These are phyloP conservation scores for Cryptosporidium xiaoi DNA, from an alignment of 169 alveolate species.

Conservation along the genomic window DNA sequence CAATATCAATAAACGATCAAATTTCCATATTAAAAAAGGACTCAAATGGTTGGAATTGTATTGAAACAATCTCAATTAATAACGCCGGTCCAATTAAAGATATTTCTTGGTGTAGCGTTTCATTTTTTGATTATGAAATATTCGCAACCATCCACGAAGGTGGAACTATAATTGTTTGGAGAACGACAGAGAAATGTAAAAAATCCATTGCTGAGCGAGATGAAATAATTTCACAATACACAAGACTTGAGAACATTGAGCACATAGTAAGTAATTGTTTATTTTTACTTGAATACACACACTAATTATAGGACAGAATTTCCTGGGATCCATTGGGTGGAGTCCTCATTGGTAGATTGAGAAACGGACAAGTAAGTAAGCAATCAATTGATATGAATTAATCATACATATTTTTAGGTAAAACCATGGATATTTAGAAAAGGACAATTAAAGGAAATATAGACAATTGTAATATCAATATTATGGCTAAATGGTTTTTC, in stretches of 20 bases:
- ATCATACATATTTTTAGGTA: constrained; percentile 5
- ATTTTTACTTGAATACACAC: not conserved
- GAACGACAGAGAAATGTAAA: not conserved
- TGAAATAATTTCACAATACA: constrained; percentile 13
- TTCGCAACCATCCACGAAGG: constrained; percentile 54
- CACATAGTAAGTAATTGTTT: constrained; percentile 25
- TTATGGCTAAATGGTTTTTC: too few relatives aligned
- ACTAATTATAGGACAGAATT: constrained; percentile 12
- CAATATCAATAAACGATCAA: constrained; percentile 17
- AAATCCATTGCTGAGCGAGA: not conserved
- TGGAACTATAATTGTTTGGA: constrained; percentile 37
- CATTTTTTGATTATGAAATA: constrained; percentile 9
- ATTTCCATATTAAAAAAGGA: constrained; percentile 22
- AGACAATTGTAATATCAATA: not conserved
- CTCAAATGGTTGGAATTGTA: constrained; percentile 34
- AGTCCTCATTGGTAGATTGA: constrained; percentile 4
- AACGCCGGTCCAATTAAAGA: constrained; percentile 38
- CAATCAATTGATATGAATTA: not conserved
- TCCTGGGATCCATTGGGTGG: constrained; percentile 64
- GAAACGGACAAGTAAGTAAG: constrained; percentile 38
- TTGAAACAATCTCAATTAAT: constrained; percentile 52
- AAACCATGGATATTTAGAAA: not conserved
- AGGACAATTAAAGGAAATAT: constrained; percentile 28
- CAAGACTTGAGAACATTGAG: constrained; percentile 7
- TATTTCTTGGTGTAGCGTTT: constrained; percentile 31